These are phyloP conservation scores for Musa itinerans DNA, from an alignment of 176 grass and related monocot species.

Conservation along the genomic window DNA sequence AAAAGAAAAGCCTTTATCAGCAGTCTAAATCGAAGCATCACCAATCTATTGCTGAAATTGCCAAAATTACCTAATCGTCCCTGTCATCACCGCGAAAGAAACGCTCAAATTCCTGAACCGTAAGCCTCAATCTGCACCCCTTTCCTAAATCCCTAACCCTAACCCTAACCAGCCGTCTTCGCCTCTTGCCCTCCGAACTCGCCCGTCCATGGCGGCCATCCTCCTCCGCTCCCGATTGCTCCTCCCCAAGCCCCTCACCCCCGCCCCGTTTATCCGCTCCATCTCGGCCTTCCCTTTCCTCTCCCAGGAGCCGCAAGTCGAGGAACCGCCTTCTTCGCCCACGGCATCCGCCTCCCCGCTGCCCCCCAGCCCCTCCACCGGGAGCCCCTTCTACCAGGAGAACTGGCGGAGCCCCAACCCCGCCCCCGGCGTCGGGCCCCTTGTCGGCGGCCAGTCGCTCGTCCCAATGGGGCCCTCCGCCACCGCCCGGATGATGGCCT, in stretches of 20 bases:
- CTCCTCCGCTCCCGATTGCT: constrained; percentile 36
- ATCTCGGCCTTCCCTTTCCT: constrained; percentile 66
- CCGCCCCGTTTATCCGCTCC: constrained; percentile 29
- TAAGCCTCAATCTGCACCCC: too few species aligned
- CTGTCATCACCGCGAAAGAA: too few species aligned
- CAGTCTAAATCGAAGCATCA: too few species aligned
- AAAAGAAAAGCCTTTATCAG: too few species aligned
- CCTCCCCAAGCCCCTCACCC: constrained; percentile 5
- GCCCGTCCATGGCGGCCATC: constrained; percentile 45
- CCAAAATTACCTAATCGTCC: too few species aligned
- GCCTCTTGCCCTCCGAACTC: not conserved
- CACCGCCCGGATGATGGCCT: constrained; percentile 27
- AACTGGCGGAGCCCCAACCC: constrained; percentile 75
- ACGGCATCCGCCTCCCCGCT: constrained; percentile 28
- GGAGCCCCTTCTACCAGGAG: constrained; percentile 72
- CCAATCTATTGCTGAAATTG: too few species aligned
- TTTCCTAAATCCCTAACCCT: constrained; percentile 51
- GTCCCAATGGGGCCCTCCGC: constrained; percentile 16
- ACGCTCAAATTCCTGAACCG: too few species aligned
- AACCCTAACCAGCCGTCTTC: not conserved
- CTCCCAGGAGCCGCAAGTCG: constrained; percentile 55
- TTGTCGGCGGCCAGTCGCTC: constrained; percentile 40
- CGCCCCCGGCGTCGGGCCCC: constrained; percentile 7
- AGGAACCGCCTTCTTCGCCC: constrained; percentile 26
- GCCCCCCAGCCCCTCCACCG: constrained; percentile 68